These are phyloP conservation scores for Corchorus capsularis DNA, from an alignment of 345 rosid species.

Conservation along the genomic window DNA sequence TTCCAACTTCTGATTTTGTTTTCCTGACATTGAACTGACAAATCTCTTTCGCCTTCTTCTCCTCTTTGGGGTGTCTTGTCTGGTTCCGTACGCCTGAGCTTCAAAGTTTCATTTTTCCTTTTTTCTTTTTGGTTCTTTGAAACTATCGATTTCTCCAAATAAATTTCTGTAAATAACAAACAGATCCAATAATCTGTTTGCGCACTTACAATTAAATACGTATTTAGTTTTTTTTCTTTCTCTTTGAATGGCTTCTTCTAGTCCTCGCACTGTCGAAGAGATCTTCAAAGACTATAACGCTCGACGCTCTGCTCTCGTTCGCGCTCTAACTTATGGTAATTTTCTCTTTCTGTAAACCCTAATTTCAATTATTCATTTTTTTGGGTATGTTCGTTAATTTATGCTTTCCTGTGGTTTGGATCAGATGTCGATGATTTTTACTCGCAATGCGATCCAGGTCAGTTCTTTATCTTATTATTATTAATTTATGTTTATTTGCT, in stretches of 20 bases:
- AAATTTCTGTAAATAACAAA: neutral
- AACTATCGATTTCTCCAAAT: neutral
- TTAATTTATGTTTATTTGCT: constrained; percentile 16
- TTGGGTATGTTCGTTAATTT: constrained; percentile 1
- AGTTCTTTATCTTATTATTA: neutral
- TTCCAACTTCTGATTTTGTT: neutral
- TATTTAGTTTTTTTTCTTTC: neutral
- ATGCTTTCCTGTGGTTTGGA: neutral
- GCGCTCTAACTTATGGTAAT: constrained; percentile 87
- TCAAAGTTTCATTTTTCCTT: neutral
- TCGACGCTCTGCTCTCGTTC: constrained; percentile 83
- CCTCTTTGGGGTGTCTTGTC: neutral
- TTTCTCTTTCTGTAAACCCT: constrained; percentile 18
- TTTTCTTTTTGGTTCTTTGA: neutral
- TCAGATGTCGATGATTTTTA: constrained; percentile 95
- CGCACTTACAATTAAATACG: neutral
- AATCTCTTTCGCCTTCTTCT: neutral
- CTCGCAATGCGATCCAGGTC: constrained; percentile 98
- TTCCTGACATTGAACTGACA: neutral
- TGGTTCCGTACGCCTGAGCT: neutral
- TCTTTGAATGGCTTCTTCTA: constrained; percentile 37
- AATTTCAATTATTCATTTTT: neutral
- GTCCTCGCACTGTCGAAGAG: constrained; percentile 78
- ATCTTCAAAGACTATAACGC: constrained; percentile 72
- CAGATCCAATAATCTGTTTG: neutral